Evolutionary conservation across 352 stramenopile species (phyloP).

Genomic region (Pythium aristosporum): DNA sequence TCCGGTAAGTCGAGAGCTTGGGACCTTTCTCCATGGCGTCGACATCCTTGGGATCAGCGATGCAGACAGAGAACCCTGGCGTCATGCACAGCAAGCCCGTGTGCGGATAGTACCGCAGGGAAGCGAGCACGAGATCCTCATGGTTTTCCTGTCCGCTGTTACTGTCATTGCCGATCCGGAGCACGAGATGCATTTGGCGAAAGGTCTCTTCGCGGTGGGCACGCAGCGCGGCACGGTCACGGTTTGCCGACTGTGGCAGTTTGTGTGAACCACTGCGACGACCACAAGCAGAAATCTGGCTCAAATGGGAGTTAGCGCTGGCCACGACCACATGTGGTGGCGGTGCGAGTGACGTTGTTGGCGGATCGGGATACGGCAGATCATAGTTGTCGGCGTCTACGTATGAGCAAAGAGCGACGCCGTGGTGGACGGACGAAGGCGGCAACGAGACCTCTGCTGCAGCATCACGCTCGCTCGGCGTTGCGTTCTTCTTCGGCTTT

Average conservation of each 20-base stretch:
- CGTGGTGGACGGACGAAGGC: background rate
- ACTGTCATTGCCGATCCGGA: conserved; percentile 28
- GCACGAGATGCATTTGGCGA: conserved; percentile 65
- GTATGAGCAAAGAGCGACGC: conserved; percentile 33
- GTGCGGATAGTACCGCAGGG: conserved; percentile 48
- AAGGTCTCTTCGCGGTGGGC: conserved; percentile 51
- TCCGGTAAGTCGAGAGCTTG: conserved; percentile 48
- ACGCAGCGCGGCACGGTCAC: conserved; percentile 34
- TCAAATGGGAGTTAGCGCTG: conserved; percentile 7
- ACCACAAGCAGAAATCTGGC: background rate
- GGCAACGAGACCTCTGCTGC: background rate
- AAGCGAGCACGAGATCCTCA: conserved; percentile 43
- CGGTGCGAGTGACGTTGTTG: no score
- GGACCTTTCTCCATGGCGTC: conserved; percentile 37
- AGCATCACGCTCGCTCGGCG: background rate
- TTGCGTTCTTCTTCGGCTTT: background rate
- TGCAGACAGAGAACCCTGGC: conserved; percentile 51
- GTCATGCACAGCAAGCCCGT: conserved; percentile 51
- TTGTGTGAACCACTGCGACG: background rate
- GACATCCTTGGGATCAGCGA: conserved; percentile 36
- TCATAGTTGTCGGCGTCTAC: conserved; percentile 57
- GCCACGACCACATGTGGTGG: no score
- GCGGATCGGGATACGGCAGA: background rate
- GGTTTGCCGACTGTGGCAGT: conserved; percentile 3
- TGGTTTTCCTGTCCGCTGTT: background rate